phyloP scores from a whole-genome alignment of 305 asterid species.

The Solanum hybrid region DNA sequence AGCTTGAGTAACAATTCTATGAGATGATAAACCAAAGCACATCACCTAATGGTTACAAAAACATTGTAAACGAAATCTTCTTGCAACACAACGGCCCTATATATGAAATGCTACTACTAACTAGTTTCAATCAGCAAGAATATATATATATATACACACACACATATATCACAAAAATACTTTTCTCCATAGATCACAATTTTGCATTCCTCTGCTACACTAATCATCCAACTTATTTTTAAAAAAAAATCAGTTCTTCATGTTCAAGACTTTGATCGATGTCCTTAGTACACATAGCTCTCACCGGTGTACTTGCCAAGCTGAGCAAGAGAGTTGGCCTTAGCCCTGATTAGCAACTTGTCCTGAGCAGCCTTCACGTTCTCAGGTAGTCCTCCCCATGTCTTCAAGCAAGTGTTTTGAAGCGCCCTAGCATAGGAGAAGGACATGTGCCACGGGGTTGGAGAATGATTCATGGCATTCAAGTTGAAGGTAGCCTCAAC shows the following conservation, averaged over 20 bases:
- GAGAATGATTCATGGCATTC: constrained; percentile 78
- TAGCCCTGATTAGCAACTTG: constrained; percentile 33
- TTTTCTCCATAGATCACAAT: too few relatives aligned
- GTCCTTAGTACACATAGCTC: constrained; percentile 15
- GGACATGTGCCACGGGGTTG: constrained; percentile 80
- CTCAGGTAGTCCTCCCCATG: constrained; percentile 75
- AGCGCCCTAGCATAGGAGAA: constrained; percentile 80
- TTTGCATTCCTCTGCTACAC: too few relatives aligned
- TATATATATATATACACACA: not conserved
- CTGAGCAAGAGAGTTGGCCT: constrained; percentile 72
- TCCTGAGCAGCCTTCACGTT: constrained; percentile 61
- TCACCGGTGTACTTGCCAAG: constrained; percentile 61
- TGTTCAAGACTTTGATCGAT: not conserved
- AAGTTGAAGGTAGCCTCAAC: constrained; percentile 74
- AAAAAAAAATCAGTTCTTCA: too few relatives aligned
- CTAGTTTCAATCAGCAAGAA: not conserved
- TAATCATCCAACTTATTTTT: too few relatives aligned
- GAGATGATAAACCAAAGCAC: not conserved
- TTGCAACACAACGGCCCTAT: too few relatives aligned
- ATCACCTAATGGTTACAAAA: too few relatives aligned
- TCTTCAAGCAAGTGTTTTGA: constrained; percentile 75
- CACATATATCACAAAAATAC: too few relatives aligned
- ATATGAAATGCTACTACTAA: not conserved
- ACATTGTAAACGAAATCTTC: too few relatives aligned
- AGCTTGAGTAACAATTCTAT: not conserved